phyloP scores from a whole-genome alignment of 2,329 filamentous ascomycete species.

The Elsinoe perseae region DNA sequence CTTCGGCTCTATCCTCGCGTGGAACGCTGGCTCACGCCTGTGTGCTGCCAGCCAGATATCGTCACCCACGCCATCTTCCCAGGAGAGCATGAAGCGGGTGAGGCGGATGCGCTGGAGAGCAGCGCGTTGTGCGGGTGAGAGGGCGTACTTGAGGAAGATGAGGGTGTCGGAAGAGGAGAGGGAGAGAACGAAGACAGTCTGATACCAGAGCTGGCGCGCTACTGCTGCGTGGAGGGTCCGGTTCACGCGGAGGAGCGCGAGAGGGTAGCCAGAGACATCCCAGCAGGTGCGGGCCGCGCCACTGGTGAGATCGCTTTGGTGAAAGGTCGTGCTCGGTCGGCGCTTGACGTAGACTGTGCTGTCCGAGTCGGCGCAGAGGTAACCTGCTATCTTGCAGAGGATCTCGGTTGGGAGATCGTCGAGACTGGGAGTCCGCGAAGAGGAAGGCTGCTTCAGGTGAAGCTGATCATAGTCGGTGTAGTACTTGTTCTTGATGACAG shows the following conservation, averaged over 20 bases:
- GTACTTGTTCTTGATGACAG: constrained; percentile 4
- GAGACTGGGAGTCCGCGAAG: not conserved
- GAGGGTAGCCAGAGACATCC: constrained; percentile 15
- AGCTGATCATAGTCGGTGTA: constrained; percentile 8
- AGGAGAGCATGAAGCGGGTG: constrained; percentile 17
- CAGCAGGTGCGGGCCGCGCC: constrained; percentile 7
- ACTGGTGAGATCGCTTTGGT: constrained; percentile 7
- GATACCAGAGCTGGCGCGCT: constrained; percentile 16
- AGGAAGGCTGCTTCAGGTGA: not conserved
- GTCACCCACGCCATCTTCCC: constrained; percentile 15
- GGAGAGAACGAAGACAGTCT: constrained; percentile 16
- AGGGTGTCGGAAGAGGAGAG: constrained; percentile 17
- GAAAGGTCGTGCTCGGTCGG: constrained; percentile 7
- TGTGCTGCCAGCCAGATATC: constrained; percentile 18
- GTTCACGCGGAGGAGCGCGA: constrained; percentile 14
- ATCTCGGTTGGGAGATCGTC: constrained; percentile 18
- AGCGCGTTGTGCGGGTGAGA: constrained; percentile 14
- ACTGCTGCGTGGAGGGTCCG: constrained; percentile 15
- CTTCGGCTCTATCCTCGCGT: not conserved
- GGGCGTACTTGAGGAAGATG: constrained; percentile 18
- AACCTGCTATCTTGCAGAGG: constrained; percentile 16
- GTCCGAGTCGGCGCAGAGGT: constrained; percentile 13
- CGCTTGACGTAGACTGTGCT: constrained; percentile 13
- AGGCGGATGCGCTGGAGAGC: constrained; percentile 16
- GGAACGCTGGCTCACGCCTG: constrained; percentile 9